Evolutionary conservation across 192 early-diverging fungal species (phyloP).

Genomic region (Coemansia sp.): DNA sequence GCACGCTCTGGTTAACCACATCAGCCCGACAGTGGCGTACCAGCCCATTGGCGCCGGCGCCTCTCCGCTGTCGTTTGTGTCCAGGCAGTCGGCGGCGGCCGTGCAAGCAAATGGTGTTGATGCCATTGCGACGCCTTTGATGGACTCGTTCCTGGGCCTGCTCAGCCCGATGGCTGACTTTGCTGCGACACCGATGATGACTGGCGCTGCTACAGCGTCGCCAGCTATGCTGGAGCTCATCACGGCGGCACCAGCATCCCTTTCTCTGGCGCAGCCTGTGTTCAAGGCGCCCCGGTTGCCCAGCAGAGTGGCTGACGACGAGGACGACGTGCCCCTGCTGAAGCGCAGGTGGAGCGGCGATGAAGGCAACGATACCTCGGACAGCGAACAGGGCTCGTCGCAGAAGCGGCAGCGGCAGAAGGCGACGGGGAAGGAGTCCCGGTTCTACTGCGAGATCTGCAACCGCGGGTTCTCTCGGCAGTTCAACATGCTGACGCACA

Average conservation of each 20-base stretch:
- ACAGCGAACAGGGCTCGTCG: background rate
- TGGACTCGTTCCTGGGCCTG: slow-evolving; percentile 42
- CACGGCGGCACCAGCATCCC: slow-evolving; percentile 9
- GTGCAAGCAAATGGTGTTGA: background rate
- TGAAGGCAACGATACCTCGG: background rate
- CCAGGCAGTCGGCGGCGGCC: slow-evolving; percentile 11
- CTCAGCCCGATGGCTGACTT: slow-evolving; percentile 19
- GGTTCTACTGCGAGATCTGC: slow-evolving; percentile 59
- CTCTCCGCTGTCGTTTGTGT: background rate
- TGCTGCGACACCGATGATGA: slow-evolving; percentile 1
- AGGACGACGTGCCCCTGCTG: slow-evolving; percentile 2
- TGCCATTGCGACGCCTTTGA: slow-evolving; percentile 16
- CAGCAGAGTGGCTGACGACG: background rate
- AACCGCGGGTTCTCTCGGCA: slow-evolving; percentile 71
- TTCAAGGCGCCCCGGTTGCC: slow-evolving; percentile 17
- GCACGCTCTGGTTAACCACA: slow-evolving; percentile 45
- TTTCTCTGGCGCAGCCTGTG: slow-evolving; percentile 7
- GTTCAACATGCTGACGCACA: slow-evolving; percentile 84
- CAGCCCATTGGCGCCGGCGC: slow-evolving; percentile 5
- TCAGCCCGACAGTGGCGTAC: slow-evolving; percentile 37
- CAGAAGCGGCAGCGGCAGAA: background rate
- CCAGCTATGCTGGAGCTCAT: slow-evolving; percentile 7
- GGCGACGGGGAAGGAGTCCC: background rate
- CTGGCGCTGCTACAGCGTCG: background rate
- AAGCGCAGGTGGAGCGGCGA: slow-evolving; percentile 10